These are phyloP conservation scores for Backusella mclennaniae DNA, from an alignment of 192 early-diverging fungal genomes.

Conservation along the genomic window DNA sequence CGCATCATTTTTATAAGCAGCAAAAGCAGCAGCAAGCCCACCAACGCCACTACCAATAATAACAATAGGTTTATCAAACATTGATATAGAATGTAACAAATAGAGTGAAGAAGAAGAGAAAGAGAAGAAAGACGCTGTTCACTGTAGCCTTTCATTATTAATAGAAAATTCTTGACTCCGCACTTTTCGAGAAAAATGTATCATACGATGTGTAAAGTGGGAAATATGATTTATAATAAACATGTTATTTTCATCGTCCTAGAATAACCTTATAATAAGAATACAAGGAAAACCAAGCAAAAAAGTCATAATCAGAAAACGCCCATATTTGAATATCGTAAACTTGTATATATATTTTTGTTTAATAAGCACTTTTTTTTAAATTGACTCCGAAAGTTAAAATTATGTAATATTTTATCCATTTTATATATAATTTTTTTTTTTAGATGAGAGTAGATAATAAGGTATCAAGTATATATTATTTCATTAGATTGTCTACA, in stretches of 20 bases:
- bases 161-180: not conserved
- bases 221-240: not conserved
- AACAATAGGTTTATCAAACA: not conserved
- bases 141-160: not conserved
- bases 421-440: not conserved
- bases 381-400: not conserved
- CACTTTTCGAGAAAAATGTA: not conserved
- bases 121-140: not conserved
- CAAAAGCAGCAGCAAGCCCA: not conserved
- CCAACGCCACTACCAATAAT: not conserved
- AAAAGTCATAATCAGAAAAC: not conserved
- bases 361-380: not conserved
- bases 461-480: not conserved
- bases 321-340: not conserved
- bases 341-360: not conserved
- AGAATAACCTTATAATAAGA: not conserved
- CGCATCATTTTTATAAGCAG: not conserved
- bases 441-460: not conserved
- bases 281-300: not conserved
- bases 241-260: not conserved
- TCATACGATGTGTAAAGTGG: not conserved
- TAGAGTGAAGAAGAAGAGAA: not conserved
- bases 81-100: not conserved
- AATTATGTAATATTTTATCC: not conserved
- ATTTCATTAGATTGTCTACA: conserved; percentile 17